Conservation (phyloP, 148 eudicot species). For the Beta vulgaris region DNA sequence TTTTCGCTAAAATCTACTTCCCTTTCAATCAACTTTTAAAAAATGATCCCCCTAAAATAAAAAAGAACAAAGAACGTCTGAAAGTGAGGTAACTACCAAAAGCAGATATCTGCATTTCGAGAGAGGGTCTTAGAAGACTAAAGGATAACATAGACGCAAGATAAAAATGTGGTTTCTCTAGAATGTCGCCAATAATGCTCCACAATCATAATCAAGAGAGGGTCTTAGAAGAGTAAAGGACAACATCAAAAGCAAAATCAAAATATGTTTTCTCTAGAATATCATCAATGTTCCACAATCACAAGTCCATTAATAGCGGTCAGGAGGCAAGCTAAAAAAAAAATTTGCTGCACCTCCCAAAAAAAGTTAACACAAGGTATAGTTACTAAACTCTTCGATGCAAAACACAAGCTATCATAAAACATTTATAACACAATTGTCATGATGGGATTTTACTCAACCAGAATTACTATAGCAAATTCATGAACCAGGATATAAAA, state of each 20-base stretch:
- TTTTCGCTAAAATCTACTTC: neutral
- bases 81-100: neutral
- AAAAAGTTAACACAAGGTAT: too few species aligned
- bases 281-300: neutral
- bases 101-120: neutral
- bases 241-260: neutral
- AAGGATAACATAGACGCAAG: neutral
- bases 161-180: neutral
- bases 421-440: neutral
- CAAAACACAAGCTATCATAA: neutral
- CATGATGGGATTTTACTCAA: neutral
- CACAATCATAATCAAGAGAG: neutral
- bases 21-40: too few species aligned
- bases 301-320: neutral
- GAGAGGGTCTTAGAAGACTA: too few species aligned
- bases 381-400: neutral
- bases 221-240: neutral
- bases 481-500: neutral
- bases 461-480: neutral
- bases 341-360: too few species aligned
- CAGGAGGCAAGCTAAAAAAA: neutral
- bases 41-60: too few species aligned
- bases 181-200: neutral
- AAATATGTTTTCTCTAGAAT: neutral
- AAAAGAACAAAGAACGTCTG: too few species aligned